Percentiles rank a stretch among this genome's conserved stretches.
These are phyloP conservation scores for Umbelopsis vinacea DNA, from an alignment of 192 early-diverging fungal genomes.

Conservation along the genomic window DNA sequence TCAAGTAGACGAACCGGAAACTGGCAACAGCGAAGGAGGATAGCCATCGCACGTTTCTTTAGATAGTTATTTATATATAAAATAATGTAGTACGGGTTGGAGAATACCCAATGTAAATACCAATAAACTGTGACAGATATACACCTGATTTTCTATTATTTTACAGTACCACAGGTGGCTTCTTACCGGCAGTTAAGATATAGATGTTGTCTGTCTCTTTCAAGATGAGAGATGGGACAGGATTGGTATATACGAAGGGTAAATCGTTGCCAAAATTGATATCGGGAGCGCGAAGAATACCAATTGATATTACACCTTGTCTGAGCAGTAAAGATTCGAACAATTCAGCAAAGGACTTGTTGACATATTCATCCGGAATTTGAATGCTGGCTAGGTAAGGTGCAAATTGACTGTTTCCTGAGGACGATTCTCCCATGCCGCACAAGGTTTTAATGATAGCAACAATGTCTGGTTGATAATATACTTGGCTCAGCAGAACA, in stretches of 20 bases:
- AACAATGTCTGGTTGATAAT: constrained; percentile 60
- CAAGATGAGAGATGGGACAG: constrained; percentile 58
- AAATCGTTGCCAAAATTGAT: constrained; percentile 57
- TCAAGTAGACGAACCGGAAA: constrained; percentile 39
- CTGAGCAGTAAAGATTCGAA: constrained; percentile 54
- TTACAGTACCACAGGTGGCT: not conserved
- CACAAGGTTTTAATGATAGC: constrained; percentile 65
- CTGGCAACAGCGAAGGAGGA: constrained; percentile 42
- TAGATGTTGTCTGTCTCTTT: constrained; percentile 62
- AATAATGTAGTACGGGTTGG: not conserved
- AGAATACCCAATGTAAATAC: not conserved
- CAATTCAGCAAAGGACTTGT: constrained; percentile 52
- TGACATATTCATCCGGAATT: constrained; percentile 52
- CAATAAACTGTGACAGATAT: not conserved
- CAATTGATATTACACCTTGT: constrained; percentile 61
- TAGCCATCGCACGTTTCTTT: not conserved
- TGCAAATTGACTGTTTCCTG: constrained; percentile 15
- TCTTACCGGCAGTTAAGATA: constrained; percentile 39
- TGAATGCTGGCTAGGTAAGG: constrained; percentile 44
- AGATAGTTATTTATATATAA: not conserved
- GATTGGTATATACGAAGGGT: constrained; percentile 75
- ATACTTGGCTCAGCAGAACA: constrained; percentile 54
- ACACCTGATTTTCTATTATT: not conserved
- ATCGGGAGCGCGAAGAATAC: constrained; percentile 50
- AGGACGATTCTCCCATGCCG: constrained; percentile 49